These are phyloP conservation scores for Lactifluus volemus DNA, from an alignment of 768 basidiomycete genomes.

Conservation along the genomic window DNA sequence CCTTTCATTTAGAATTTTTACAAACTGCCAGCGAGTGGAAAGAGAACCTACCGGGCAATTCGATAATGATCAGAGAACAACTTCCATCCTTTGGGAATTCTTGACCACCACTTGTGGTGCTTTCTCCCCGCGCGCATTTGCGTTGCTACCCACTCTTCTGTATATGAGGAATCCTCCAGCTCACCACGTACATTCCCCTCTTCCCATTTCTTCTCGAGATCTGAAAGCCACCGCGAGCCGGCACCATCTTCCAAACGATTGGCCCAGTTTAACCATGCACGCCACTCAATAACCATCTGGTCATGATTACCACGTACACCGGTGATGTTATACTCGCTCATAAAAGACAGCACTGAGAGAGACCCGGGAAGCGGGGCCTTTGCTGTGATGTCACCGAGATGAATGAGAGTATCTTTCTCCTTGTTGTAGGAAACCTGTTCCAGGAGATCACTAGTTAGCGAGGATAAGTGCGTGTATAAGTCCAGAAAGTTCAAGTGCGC, in stretches of 20 bases:
- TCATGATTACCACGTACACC: constrained; percentile 96
- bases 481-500: constrained; percentile 22
- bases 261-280: constrained; percentile 80
- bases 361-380: constrained; percentile 60
- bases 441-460: constrained; percentile 49
- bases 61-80: constrained; percentile 70
- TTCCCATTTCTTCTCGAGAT: constrained; percentile 39
- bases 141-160: constrained; percentile 30
- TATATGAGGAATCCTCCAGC: constrained; percentile 26
- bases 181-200: constrained; percentile 21
- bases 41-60: constrained; percentile 47
- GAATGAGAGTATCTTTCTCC: constrained; percentile 58
- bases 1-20: constrained; percentile 1
- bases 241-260: constrained; percentile 33
- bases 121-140: constrained; percentile 1
- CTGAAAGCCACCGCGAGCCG: constrained; percentile 42
- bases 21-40: neutral
- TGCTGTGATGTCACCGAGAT: constrained; percentile 75
- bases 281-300: constrained; percentile 86
- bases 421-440: constrained; percentile 50
- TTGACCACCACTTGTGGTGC: constrained; percentile 25
- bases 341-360: constrained; percentile 51
- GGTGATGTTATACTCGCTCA: constrained; percentile 52
- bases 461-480: neutral
- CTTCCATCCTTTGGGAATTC: constrained; percentile 47